These are phyloP conservation scores for Nannizziopsis barbatae DNA, from an alignment of 2,329 filamentous ascomycete genomes.

Conservation along the genomic window DNA sequence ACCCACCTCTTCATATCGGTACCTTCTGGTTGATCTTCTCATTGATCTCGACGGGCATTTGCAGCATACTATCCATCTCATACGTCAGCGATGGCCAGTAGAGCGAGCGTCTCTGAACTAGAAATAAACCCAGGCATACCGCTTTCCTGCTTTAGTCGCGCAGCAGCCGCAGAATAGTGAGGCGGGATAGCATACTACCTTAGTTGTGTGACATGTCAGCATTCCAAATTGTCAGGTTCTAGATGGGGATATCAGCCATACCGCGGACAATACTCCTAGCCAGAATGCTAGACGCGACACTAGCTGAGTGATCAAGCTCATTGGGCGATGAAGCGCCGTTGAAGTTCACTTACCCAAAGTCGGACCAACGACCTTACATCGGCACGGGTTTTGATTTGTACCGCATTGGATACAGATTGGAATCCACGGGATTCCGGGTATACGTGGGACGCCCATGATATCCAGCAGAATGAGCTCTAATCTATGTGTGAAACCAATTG, in stretches of 20 bases:
- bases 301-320: background rate
- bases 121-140: background rate
- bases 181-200: slow-evolving; percentile 1
- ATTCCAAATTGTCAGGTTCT: background rate
- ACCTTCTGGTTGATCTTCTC: slow-evolving; percentile 3
- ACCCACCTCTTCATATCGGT: background rate
- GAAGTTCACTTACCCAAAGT: background rate
- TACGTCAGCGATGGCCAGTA: background rate
- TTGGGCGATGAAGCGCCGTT: background rate
- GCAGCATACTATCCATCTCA: background rate
- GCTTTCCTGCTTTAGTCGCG: background rate
- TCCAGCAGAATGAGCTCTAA: no score
- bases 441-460: background rate
- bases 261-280: slow-evolving; percentile 3
- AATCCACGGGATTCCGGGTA: slow-evolving; percentile 5
- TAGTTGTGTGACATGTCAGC: background rate
- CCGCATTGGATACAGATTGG: slow-evolving; percentile 4
- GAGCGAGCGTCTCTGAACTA: background rate
- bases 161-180: slow-evolving; percentile 2
- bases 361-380: background rate
- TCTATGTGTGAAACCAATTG: no score
- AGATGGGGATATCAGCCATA: background rate
- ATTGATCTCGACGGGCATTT: slow-evolving; percentile 8
- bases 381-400: background rate
- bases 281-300: slow-evolving; percentile 4